phyloP scores from a whole-genome alignment of 257 asterid genomes.

The Solanum gracilifrons region DNA sequence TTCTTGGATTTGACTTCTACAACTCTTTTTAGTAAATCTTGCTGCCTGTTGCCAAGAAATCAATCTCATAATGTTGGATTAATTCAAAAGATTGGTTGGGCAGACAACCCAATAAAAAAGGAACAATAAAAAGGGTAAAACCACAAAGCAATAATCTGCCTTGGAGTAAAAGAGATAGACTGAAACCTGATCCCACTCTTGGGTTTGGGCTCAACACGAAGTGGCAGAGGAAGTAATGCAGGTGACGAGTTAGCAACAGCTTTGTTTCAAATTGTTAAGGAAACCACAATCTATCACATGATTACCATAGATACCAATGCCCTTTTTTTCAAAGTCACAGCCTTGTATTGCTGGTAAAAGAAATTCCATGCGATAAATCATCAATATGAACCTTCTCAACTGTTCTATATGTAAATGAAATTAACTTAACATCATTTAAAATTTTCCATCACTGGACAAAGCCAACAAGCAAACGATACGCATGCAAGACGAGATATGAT shows the following conservation, averaged over 20 bases:
- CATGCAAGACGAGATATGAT: not conserved
- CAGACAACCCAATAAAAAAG: not conserved
- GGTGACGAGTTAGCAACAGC: conserved; percentile 89
- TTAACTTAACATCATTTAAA: not conserved
- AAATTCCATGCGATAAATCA: not conserved
- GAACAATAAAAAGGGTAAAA: not conserved
- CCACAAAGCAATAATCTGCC: not conserved
- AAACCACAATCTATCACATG: not conserved
- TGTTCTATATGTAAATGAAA: not conserved
- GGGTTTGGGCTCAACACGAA: conserved; percentile 93
- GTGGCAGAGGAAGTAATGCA: conserved; percentile 75
- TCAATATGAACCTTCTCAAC: not conserved
- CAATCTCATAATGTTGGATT: not conserved
- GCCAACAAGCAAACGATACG: not conserved
- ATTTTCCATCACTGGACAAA: not conserved
- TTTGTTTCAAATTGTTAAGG: conserved; percentile 53
- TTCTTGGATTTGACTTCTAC: conserved; percentile 88
- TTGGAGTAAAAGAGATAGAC: not conserved
- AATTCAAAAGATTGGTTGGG: not conserved
- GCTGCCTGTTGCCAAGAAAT: conserved; percentile 50
- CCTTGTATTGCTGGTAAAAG: not conserved
- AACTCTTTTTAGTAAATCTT: conserved; percentile 80
- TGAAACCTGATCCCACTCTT: conserved; percentile 84
- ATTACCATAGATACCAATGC: not conserved
- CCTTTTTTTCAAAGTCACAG: not conserved